Percentiles rank a stretch among this genome's conserved stretches.
Conservation (phyloP, 345 rosid species). For the Physaria fendleri region DNA sequence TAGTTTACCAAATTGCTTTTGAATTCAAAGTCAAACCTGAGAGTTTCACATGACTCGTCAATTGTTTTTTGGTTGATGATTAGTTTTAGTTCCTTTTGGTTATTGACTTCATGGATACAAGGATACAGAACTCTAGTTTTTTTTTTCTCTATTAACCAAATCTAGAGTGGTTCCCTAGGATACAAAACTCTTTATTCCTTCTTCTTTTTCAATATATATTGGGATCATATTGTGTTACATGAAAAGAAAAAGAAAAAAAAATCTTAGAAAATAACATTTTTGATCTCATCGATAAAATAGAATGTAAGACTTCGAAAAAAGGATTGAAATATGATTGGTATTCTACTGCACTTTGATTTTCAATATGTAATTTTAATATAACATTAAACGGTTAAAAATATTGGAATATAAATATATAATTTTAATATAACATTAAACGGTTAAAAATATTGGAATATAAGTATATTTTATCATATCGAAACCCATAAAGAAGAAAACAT, state of each 20-base stretch:
- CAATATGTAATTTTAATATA: too few species aligned
- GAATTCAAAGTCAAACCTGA: slow-evolving; percentile 20
- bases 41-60: slow-evolving; percentile 10
- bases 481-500: background rate
- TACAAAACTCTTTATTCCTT: background rate
- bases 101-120: background rate
- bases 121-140: background rate
- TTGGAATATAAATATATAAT: background rate
- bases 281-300: too few species aligned
- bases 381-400: background rate
- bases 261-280: background rate
- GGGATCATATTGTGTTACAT: background rate
- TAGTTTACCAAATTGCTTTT: slow-evolving; percentile 11
- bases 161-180: too few species aligned
- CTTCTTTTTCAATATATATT: background rate
- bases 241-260: background rate
- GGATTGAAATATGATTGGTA: too few species aligned
- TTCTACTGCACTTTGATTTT: too few species aligned
- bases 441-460: slow-evolving; percentile 3
- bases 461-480: background rate
- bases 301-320: too few species aligned
- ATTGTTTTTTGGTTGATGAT: background rate
- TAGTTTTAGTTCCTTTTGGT: slow-evolving; percentile 7
- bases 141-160: background rate
- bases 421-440: background rate